Evolutionary conservation across 1,284 basidiomycete genomes (phyloP).

Genomic region (Apiotrichum mycotoxinovorans): DNA sequence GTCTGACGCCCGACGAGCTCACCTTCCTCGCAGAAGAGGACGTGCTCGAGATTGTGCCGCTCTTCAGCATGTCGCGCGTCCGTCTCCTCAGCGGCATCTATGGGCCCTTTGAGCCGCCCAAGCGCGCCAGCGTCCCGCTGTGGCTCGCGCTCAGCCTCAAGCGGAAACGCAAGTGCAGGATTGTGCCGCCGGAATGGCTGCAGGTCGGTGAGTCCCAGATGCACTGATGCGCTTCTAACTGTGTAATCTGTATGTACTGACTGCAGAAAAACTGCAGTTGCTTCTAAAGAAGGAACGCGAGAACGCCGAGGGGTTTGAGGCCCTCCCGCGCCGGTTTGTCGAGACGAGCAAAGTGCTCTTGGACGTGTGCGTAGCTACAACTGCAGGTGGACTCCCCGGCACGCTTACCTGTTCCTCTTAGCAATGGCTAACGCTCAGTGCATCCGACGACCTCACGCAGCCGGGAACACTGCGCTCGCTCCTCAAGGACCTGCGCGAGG

Average conservation of each 20-base stretch:
- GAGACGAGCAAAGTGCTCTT: constrained; percentile 85
- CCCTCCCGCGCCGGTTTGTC: constrained; percentile 77
- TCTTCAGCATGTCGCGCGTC: constrained; percentile 81
- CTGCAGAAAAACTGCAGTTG: constrained; percentile 70
- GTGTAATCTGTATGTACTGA: background rate
- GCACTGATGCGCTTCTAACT: background rate
- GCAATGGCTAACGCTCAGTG: constrained; percentile 55
- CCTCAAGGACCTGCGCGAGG: constrained; percentile 90
- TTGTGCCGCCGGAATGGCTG: constrained; percentile 86
- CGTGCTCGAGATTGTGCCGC: constrained; percentile 73
- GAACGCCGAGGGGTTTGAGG: constrained; percentile 65
- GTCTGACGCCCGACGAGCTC: constrained; percentile 61
- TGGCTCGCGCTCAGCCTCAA: constrained; percentile 96
- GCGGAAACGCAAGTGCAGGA: constrained; percentile 86
- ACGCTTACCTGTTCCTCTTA: too few relatives aligned
- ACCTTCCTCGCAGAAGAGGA: constrained; percentile 81
- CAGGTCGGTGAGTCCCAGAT: constrained; percentile 62
- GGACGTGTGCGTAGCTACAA: constrained; percentile 61
- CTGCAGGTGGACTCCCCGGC: background rate
- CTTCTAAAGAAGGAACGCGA: constrained; percentile 65
- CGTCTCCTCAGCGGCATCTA: constrained; percentile 86
- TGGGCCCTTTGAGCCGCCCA: constrained; percentile 86
- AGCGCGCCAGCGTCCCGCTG: constrained; percentile 74
- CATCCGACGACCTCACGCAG: constrained; percentile 79
- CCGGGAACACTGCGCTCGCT: constrained; percentile 76